phyloP scores from a whole-genome alignment of 257 asterid genomes.

The Solanum microdontum region DNA sequence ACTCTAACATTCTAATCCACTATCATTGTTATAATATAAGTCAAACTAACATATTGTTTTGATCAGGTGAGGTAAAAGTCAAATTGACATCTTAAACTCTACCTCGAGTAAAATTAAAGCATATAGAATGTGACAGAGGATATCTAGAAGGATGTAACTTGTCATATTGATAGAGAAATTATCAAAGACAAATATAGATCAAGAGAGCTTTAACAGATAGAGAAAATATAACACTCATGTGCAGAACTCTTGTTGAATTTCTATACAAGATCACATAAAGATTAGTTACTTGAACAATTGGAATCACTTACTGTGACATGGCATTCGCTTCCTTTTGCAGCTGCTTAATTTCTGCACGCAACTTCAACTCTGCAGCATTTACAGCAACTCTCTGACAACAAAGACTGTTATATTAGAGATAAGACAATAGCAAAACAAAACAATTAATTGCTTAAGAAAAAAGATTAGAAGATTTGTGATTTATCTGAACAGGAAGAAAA shows the following conservation, averaged over 20 bases:
- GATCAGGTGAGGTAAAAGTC: background rate
- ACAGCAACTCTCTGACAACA: slow-evolving; percentile 34
- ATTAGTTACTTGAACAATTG: background rate
- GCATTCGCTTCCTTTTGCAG: slow-evolving; percentile 71
- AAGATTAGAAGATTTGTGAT: background rate
- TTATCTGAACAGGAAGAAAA: background rate
- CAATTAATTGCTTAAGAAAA: background rate
- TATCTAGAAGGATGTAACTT: background rate
- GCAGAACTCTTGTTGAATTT: background rate
- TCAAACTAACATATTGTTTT: background rate
- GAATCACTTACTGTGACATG: slow-evolving; percentile 51
- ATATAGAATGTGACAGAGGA: background rate
- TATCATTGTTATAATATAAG: background rate
- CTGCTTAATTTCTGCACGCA: slow-evolving; percentile 63
- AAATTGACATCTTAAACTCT: background rate
- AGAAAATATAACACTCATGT: background rate
- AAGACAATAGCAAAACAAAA: background rate
- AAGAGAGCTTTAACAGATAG: background rate
- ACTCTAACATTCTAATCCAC: background rate
- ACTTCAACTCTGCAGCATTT: slow-evolving; percentile 27
- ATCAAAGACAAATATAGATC: background rate
- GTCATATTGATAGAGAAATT: background rate
- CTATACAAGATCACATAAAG: background rate
- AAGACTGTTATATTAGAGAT: background rate
- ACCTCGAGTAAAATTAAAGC: background rate